phyloP scores from a whole-genome alignment of 805 yeast species.

The Kurtzmaniella fragi region DNA sequence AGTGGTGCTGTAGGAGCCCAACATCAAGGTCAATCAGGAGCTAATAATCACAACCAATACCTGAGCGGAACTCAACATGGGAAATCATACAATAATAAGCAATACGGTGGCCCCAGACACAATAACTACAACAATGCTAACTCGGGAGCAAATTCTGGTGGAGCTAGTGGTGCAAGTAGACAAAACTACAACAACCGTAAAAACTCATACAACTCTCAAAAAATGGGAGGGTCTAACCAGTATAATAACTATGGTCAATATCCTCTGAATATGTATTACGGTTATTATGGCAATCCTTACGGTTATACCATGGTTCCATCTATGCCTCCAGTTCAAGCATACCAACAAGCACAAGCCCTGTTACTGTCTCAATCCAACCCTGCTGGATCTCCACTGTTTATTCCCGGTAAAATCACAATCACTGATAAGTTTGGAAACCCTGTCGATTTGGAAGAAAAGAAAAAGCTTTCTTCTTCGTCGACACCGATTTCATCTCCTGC shows the following conservation, averaged over 20 bases:
- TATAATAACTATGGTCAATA: constrained; percentile 17
- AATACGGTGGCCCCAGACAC: constrained; percentile 1
- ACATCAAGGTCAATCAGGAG: constrained; percentile 1
- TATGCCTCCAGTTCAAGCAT: constrained; percentile 9
- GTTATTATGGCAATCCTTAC: constrained; percentile 21
- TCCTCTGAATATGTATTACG: constrained; percentile 22
- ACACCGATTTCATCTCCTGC: constrained; percentile 32
- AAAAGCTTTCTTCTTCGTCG: constrained; percentile 21
- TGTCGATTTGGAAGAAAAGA: constrained; percentile 39
- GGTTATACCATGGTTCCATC: constrained; percentile 17
- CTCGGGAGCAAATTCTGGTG: constrained; percentile 1
- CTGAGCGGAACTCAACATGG: constrained; percentile 1
- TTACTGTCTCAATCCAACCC: constrained; percentile 5
- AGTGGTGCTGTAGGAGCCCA: not conserved
- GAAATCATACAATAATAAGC: constrained; percentile 4
- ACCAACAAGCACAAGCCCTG: constrained; percentile 7
- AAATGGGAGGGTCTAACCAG: constrained; percentile 7
- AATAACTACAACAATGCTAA: constrained; percentile 5
- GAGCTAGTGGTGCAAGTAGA: too few relatives aligned
- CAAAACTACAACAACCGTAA: constrained; percentile 4
- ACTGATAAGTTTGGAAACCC: constrained; percentile 40
- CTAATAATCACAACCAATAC: constrained; percentile 10
- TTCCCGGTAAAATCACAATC: constrained; percentile 27
- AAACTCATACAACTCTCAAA: constrained; percentile 1
- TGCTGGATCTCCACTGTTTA: constrained; percentile 6